Conservation (phyloP, 768 basidiomycete species). For the Kwoniella newhampshirensis region DNA sequence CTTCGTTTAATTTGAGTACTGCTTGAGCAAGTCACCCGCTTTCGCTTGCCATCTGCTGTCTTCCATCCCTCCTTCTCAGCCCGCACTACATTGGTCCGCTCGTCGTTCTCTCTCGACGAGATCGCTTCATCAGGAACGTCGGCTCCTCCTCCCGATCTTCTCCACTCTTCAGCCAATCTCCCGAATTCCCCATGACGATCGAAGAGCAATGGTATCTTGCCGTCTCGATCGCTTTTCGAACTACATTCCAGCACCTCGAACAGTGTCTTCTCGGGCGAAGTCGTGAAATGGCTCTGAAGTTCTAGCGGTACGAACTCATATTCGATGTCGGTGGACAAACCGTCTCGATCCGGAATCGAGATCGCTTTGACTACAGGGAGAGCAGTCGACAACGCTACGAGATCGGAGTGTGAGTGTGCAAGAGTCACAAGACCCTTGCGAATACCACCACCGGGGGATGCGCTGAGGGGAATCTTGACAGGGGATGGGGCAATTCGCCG, state of each 20-base stretch:
- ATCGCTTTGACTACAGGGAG: too few species aligned
- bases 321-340: background rate
- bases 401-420: background rate
- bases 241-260: conserved; percentile 12
- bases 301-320: conserved; percentile 20
- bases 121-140: conserved; percentile 8
- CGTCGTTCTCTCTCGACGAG: too few species aligned
- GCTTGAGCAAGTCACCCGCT: too few species aligned
- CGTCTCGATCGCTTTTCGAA: background rate
- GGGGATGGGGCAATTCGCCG: conserved; percentile 37
- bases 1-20: background rate
- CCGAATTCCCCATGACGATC: conserved; percentile 25
- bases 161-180: conserved; percentile 7
- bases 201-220: conserved; percentile 18
- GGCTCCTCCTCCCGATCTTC: background rate
- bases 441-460: too few species aligned
- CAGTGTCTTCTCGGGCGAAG: conserved; percentile 12
- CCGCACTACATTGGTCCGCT: too few species aligned
- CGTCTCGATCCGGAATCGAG: too few species aligned
- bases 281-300: background rate
- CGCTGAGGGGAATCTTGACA: conserved; percentile 28
- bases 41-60: background rate
- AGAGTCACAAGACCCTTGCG: too few species aligned
- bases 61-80: background rate
- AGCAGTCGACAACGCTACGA: background rate